A percentile compares a stretch with the other conserved stretches of the same genome.
Conservation (phyloP, 1,139 yeast genomes). For the Lodderomyces parapsilosis region DNA sequence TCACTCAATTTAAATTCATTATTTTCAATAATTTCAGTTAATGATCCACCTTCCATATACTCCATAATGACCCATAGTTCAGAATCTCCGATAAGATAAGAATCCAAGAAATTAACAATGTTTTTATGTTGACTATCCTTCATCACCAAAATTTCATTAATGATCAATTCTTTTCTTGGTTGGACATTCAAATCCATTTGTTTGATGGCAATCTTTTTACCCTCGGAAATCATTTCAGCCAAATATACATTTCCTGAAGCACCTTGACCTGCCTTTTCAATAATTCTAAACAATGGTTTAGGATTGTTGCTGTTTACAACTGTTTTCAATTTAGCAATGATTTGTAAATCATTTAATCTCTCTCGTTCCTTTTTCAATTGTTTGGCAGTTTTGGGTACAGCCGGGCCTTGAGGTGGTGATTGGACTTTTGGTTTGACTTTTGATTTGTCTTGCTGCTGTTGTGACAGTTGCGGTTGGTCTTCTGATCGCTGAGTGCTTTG, state of each 20-base stretch:
- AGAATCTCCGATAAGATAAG: conserved; percentile 41
- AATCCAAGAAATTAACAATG: conserved; percentile 48
- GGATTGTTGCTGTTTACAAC: conserved; percentile 88
- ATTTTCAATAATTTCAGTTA: conserved; percentile 87
- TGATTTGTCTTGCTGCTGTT: conserved; percentile 7
- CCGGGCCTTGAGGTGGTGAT: conserved; percentile 27
- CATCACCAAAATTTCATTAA: conserved; percentile 50
- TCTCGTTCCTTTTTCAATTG: conserved; percentile 61
- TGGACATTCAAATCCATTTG: conserved; percentile 94
- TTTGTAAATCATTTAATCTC: conserved; percentile 81
- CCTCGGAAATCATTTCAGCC: conserved; percentile 60
- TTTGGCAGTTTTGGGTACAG: conserved; percentile 37
- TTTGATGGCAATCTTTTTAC: conserved; percentile 74
- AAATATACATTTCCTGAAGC: conserved; percentile 95
- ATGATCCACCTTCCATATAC: conserved; percentile 79
- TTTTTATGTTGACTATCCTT: conserved; percentile 49
- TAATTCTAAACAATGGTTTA: conserved; percentile 75
- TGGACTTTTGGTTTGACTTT: conserved; percentile 14
- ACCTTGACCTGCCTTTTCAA: conserved; percentile 98
- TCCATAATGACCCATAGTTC: conserved; percentile 93
- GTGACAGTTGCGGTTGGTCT: conserved; percentile 35
- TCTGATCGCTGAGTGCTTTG: conserved; percentile 16
- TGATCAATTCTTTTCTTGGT: conserved; percentile 91
- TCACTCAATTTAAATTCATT: conserved; percentile 66
- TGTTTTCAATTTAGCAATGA: conserved; percentile 77